Evolutionary conservation across 768 basidiomycete genomes (phyloP).

Genomic region (Russula sp.): DNA sequence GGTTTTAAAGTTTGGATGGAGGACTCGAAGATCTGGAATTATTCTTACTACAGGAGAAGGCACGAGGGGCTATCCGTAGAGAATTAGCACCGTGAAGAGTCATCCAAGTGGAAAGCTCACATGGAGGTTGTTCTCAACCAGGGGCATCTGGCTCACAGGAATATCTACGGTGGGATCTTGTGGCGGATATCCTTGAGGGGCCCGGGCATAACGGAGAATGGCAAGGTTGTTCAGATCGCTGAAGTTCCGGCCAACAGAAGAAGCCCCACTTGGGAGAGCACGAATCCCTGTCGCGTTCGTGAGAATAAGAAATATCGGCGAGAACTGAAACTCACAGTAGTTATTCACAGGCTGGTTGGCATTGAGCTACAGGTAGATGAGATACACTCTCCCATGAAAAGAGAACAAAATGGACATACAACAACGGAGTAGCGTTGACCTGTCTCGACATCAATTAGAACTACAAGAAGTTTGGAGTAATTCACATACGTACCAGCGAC

Average conservation of each 20-base stretch:
- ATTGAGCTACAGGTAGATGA: constrained; percentile 8
- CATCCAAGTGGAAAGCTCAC: not conserved
- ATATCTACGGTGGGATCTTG: constrained; percentile 3
- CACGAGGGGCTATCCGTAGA: not conserved
- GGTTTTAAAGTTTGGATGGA: not conserved
- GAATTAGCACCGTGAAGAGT: not conserved
- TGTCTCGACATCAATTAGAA: not conserved
- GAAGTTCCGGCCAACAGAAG: not conserved
- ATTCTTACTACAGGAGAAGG: constrained; percentile 2
- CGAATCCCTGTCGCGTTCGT: constrained; percentile 19
- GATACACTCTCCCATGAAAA: not conserved
- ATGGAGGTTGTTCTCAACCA: constrained; percentile 25
- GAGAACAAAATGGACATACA: constrained; percentile 17
- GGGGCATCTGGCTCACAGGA: constrained; percentile 6
- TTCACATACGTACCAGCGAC: constrained; percentile 25
- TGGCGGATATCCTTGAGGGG: constrained; percentile 18
- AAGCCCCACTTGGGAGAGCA: not conserved
- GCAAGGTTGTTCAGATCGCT: constrained; percentile 7
- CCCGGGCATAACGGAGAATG: constrained; percentile 29
- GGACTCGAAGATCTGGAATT: not conserved
- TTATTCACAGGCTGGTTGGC: constrained; percentile 32
- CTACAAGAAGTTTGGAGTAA: not conserved
- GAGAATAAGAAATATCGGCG: constrained; percentile 22
- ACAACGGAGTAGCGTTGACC: constrained; percentile 35
- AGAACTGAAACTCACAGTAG: constrained; percentile 3